Conservation (phyloP, 441 rosid species). For the Mallotus japonicus region DNA sequence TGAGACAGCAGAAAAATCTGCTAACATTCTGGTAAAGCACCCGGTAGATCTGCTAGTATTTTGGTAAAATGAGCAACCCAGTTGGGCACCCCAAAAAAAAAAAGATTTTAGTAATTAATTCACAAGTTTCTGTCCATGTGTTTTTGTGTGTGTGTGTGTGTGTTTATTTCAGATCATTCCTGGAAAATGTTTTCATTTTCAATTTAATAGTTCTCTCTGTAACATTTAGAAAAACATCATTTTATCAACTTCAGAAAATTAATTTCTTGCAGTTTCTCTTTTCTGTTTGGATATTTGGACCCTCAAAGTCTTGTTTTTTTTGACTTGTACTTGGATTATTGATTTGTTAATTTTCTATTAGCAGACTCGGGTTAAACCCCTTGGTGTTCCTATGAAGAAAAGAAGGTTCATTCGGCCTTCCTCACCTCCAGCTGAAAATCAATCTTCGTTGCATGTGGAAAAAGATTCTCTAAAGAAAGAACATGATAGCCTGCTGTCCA, state of each 20-base stretch:
- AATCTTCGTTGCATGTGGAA: constrained; percentile 17
- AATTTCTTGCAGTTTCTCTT: not conserved
- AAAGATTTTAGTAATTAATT: not conserved
- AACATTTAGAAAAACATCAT: not conserved
- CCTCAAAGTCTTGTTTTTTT: not conserved
- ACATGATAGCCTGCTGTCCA: constrained; percentile 21
- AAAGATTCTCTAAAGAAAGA: constrained; percentile 26
- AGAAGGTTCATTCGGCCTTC: constrained; percentile 54
- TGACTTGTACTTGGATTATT: constrained; percentile 13
- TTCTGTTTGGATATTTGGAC: not conserved
- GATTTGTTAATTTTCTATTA: constrained; percentile 33
- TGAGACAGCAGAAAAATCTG: constrained; percentile 26
- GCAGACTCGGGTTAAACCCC: constrained; percentile 50
- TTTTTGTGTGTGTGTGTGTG: not conserved
- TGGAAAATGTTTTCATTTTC: not conserved
- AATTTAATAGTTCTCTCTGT: not conserved
- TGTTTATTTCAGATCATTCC: too few species aligned
- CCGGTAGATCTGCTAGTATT: constrained; percentile 19
- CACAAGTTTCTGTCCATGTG: too few species aligned
- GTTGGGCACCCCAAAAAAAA: not conserved
- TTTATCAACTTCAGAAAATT: not conserved
- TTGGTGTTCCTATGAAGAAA: constrained; percentile 80
- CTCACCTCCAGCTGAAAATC: constrained; percentile 41
- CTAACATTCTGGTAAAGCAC: constrained; percentile 18
- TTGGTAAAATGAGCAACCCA: not conserved